These are phyloP conservation scores for Flaveria robusta DNA, from an alignment of 129 eudicot genomes.

Conservation along the genomic window DNA sequence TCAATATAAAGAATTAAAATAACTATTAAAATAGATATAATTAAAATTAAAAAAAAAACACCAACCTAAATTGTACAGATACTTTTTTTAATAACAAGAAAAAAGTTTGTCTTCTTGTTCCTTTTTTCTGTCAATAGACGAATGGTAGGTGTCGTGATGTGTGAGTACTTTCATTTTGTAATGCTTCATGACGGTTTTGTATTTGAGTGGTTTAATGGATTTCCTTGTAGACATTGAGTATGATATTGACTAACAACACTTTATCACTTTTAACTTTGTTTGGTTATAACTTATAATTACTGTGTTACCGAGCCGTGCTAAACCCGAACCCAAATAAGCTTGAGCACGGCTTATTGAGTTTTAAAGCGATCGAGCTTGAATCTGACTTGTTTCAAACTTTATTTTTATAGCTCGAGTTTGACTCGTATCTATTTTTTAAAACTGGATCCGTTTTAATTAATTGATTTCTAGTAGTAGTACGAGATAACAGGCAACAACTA, in stretches of 20 bases:
- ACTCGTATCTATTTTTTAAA: too few species aligned
- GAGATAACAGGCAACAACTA: too few species aligned
- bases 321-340: too few species aligned
- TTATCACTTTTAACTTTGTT: not conserved
- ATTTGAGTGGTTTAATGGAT: constrained; percentile 31
- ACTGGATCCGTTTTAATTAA: too few species aligned
- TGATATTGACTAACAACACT: constrained; percentile 24
- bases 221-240: constrained; percentile 37
- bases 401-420: too few species aligned
- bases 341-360: too few species aligned
- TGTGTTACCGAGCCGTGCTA: too few species aligned
- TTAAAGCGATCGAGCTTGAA: too few species aligned
- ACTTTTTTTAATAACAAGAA: not conserved
- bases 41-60: not conserved
- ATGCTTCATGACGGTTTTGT: constrained; percentile 30
- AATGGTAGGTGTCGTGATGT: constrained; percentile 20
- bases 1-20: too few species aligned
- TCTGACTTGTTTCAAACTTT: too few species aligned
- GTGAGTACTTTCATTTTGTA: constrained; percentile 28
- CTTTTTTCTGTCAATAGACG: constrained; percentile 8
- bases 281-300: not conserved
- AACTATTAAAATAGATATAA: too few species aligned
- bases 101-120: constrained; percentile 6
- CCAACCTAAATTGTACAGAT: not conserved
- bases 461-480: too few species aligned